A percentile compares a stretch with the other conserved stretches of the same genome.
These are phyloP conservation scores for Ascoidea tarda DNA, from an alignment of 805 yeast species.

Conservation along the genomic window DNA sequence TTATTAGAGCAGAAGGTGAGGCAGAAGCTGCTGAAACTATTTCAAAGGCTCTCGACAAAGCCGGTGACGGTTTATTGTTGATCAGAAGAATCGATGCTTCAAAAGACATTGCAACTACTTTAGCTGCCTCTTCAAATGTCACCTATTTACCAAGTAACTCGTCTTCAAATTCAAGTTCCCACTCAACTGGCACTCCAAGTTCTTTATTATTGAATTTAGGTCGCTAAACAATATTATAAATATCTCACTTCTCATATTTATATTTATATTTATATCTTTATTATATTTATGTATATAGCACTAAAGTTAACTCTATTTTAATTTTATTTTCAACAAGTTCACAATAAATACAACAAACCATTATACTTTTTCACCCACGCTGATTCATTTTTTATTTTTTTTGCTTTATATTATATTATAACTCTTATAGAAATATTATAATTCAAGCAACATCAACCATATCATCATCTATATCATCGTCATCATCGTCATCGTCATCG, in stretches of 20 bases:
- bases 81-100: slow-evolving; percentile 95
- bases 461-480: slow-evolving; percentile 21
- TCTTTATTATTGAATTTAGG: slow-evolving; percentile 56
- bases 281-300: no score
- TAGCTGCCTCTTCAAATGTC: slow-evolving; percentile 72
- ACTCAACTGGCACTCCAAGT: slow-evolving; percentile 26
- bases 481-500: slow-evolving; percentile 18
- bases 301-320: background rate
- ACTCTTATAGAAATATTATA: no score
- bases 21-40: slow-evolving; percentile 97
- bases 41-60: slow-evolving; percentile 81
- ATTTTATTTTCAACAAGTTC: background rate
- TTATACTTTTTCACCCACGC: no score
- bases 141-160: slow-evolving; percentile 66
- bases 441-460: slow-evolving; percentile 6
- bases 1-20: slow-evolving; percentile 97
- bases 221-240: slow-evolving; percentile 24
- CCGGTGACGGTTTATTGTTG: slow-evolving; percentile 89
- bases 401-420: no score
- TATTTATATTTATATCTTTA: background rate
- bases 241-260: background rate
- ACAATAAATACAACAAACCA: no score
- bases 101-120: slow-evolving; percentile 83
- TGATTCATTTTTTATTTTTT: no score
- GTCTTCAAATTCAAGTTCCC: slow-evolving; percentile 22